phyloP scores from a whole-genome alignment of 1,284 basidiomycete species.

The Apiotrichum sp. region DNA sequence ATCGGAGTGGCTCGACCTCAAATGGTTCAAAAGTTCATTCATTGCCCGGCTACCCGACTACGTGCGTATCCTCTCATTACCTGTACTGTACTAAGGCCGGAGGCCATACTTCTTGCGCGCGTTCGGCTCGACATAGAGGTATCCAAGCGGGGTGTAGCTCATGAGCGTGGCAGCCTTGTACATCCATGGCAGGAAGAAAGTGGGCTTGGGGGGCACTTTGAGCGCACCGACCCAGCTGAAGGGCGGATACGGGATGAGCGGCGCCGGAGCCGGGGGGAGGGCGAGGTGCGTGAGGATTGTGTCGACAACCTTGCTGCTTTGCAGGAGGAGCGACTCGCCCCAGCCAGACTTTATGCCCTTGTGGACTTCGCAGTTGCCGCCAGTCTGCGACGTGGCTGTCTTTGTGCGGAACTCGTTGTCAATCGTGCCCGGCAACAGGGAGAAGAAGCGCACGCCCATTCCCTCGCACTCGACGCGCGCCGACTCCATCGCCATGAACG shows the following conservation, averaged over 20 bases:
- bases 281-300: slow-evolving; percentile 40
- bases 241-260: slow-evolving; percentile 40
- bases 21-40: too few species aligned
- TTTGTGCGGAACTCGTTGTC: slow-evolving; percentile 74
- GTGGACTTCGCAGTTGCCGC: slow-evolving; percentile 25
- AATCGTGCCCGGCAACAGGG: slow-evolving; percentile 47
- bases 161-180: slow-evolving; percentile 38
- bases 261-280: slow-evolving; percentile 28
- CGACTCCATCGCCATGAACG: slow-evolving; percentile 67
- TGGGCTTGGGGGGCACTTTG: slow-evolving; percentile 28
- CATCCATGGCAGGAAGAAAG: slow-evolving; percentile 38
- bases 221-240: slow-evolving; percentile 31
- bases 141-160: slow-evolving; percentile 36
- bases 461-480: slow-evolving; percentile 55
- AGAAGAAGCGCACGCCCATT: slow-evolving; percentile 44
- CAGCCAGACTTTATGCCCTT: slow-evolving; percentile 31
- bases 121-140: slow-evolving; percentile 37
- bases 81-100: not conserved
- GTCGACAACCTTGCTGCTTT: slow-evolving; percentile 32
- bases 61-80: too few species aligned
- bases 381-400: slow-evolving; percentile 52
- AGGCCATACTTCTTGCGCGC: slow-evolving; percentile 47
- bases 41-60: too few species aligned
- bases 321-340: slow-evolving; percentile 33
- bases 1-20: too few species aligned